A percentile compares a stretch with the other conserved stretches of the same genome.
phyloP scores from a whole-genome alignment of 371 early-diverging fungal genomes.

The Rhizopus sp. region DNA sequence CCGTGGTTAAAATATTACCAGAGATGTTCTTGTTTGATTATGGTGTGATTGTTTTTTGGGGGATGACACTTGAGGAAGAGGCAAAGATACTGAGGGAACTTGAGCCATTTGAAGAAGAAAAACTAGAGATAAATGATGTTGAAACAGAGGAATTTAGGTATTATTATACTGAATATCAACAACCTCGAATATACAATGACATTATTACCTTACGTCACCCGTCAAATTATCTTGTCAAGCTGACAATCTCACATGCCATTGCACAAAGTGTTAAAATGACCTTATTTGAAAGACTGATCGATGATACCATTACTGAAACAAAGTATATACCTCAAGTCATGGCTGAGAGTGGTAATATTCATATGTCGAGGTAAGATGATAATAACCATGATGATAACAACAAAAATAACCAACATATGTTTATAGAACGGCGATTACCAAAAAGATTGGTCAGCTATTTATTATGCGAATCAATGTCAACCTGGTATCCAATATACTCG shows the following conservation, averaged over 20 bases:
- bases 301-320: constrained; percentile 82
- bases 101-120: constrained; percentile 69
- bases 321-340: constrained; percentile 83
- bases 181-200: constrained; percentile 68
- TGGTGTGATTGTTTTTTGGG: constrained; percentile 96
- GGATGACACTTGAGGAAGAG: constrained; percentile 87
- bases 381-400: not conserved
- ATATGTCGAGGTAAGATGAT: constrained; percentile 63
- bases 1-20: constrained; percentile 24
- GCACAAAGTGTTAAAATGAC: constrained; percentile 90
- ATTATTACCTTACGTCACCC: constrained; percentile 60
- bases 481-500: constrained; percentile 78
- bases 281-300: constrained; percentile 79
- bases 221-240: constrained; percentile 58
- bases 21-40: constrained; percentile 91
- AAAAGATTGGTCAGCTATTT: constrained; percentile 68
- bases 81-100: constrained; percentile 69
- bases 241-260: constrained; percentile 83
- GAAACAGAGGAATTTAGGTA: constrained; percentile 93
- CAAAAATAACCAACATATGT: not conserved
- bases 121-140: constrained; percentile 71
- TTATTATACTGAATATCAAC: constrained; percentile 75
- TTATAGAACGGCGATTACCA: constrained; percentile 52
- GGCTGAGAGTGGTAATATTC: constrained; percentile 81
- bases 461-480: constrained; percentile 85